Evolutionary conservation across 2,329 filamentous ascomycete genomes (phyloP).

Genomic region (Trichophyton schoenleinii): DNA sequence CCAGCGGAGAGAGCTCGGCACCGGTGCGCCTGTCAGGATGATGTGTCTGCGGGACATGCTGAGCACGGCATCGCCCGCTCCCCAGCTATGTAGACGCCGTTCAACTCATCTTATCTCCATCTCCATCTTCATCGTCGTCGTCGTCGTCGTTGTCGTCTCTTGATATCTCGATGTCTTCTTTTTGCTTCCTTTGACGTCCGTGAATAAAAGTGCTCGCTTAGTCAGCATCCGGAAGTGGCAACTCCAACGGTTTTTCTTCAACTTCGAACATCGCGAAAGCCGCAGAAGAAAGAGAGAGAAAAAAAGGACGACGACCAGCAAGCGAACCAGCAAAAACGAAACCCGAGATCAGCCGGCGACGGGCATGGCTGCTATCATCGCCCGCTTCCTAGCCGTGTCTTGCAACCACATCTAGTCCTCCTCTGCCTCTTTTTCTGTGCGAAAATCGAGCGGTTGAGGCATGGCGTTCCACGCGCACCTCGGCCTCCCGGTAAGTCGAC

Average conservation of each 20-base stretch:
- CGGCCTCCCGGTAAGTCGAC: constrained; percentile 33
- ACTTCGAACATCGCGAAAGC: not conserved
- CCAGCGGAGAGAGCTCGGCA: constrained; percentile 43
- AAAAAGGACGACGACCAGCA: not conserved
- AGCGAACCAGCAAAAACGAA: not conserved
- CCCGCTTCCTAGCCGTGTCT: not conserved
- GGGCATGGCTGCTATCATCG: constrained; percentile 1
- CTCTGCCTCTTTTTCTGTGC: not conserved
- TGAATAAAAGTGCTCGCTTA: not conserved
- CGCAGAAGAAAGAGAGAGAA: too few species aligned
- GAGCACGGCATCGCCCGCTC: not conserved
- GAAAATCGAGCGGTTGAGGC: not conserved
- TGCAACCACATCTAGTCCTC: not conserved
- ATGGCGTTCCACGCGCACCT: constrained; percentile 43
- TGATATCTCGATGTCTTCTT: not conserved
- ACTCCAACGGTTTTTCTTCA: not conserved
- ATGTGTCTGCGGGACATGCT: constrained; percentile 28
- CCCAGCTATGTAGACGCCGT: not conserved
- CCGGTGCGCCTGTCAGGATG: constrained; percentile 51
- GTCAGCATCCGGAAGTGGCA: not conserved
- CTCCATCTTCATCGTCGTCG: not conserved
- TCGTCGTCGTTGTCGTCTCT: not conserved
- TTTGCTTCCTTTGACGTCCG: too few species aligned
- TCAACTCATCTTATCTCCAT: not conserved
- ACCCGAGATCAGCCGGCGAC: not conserved